Evolutionary conservation across 208 protist species (phyloP).

Genomic region (Trypanosoma caninum): DNA sequence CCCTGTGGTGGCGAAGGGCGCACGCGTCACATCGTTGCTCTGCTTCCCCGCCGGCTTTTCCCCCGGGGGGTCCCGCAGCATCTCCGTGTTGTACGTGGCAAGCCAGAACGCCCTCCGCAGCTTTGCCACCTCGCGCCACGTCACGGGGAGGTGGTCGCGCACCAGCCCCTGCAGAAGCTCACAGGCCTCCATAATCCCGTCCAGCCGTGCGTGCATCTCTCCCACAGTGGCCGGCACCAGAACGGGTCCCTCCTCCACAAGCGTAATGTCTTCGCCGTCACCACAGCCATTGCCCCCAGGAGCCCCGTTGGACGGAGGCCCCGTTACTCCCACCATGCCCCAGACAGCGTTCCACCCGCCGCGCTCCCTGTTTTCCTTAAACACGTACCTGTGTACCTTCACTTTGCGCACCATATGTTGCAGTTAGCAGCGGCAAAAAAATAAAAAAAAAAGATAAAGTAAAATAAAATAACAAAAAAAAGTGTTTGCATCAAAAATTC

Average conservation of each 20-base stretch:
- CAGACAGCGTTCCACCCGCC: no score
- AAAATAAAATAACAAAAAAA: no score
- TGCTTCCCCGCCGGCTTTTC: neutral
- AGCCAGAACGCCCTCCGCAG: constrained; percentile 58
- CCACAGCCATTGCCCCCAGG: no score
- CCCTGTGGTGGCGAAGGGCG: neutral
- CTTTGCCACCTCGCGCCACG: constrained; percentile 41
- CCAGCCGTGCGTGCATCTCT: constrained; percentile 46
- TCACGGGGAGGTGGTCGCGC: constrained; percentile 33
- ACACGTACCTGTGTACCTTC: no score
- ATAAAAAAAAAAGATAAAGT: no score
- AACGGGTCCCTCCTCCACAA: neutral
- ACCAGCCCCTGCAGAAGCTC: constrained; percentile 43
- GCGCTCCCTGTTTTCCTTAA: no score
- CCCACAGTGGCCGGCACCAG: constrained; percentile 1
- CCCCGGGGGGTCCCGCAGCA: constrained; percentile 3
- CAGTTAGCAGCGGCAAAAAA: no score
- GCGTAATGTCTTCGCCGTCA: constrained; percentile 23
- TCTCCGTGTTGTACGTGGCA: constrained; percentile 35
- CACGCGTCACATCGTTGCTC: no score
- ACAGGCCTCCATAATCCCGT: constrained; percentile 47
- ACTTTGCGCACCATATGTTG: no score
- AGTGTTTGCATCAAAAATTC: no score
- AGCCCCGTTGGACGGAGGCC: no score
- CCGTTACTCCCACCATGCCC: no score